Percentiles rank a stretch among this genome's conserved stretches.
These are phyloP conservation scores for Penicillium herquei DNA, from an alignment of 495 filamentous ascomycete species.

Conservation along the genomic window DNA sequence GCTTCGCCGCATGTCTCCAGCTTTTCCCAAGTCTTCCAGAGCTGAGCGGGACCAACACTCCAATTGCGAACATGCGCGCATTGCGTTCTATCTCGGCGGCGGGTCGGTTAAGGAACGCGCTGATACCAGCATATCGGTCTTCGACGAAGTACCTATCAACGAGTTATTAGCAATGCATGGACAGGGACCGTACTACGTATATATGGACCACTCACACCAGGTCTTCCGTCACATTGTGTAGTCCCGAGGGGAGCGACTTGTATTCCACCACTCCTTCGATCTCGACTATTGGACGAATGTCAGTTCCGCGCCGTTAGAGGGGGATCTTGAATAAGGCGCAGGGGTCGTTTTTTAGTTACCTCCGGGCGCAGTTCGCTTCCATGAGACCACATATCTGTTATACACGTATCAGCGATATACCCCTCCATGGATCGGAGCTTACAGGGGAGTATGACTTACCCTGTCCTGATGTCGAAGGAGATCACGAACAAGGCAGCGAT, in stretches of 20 bases:
- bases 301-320: slow-evolving; percentile 14
- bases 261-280: slow-evolving; percentile 91
- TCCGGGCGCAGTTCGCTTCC: slow-evolving; percentile 71
- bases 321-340: slow-evolving; percentile 5
- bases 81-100: slow-evolving; percentile 76
- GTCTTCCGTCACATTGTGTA: slow-evolving; percentile 86
- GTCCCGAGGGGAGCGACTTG: slow-evolving; percentile 87
- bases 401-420: slow-evolving; percentile 17
- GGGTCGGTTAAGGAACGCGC: slow-evolving; percentile 85
- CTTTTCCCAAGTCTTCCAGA: slow-evolving; percentile 83
- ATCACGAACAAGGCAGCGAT: slow-evolving; percentile 84
- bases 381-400: slow-evolving; percentile 73
- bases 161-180: not conserved
- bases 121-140: slow-evolving; percentile 79
- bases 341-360: slow-evolving; percentile 34
- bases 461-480: slow-evolving; percentile 81
- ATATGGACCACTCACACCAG: slow-evolving; percentile 57
- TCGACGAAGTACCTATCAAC: slow-evolving; percentile 77
- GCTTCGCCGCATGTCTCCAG: slow-evolving; percentile 79
- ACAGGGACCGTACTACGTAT: too few species aligned
- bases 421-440: slow-evolving; percentile 6
- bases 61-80: slow-evolving; percentile 90
- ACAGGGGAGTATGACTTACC: slow-evolving; percentile 46
- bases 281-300: slow-evolving; percentile 54
- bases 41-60: slow-evolving; percentile 80